Base-by-base conservation (phyloP, 1,284 basidiomycete species). In the Megacollybia platyphylla region DNA sequence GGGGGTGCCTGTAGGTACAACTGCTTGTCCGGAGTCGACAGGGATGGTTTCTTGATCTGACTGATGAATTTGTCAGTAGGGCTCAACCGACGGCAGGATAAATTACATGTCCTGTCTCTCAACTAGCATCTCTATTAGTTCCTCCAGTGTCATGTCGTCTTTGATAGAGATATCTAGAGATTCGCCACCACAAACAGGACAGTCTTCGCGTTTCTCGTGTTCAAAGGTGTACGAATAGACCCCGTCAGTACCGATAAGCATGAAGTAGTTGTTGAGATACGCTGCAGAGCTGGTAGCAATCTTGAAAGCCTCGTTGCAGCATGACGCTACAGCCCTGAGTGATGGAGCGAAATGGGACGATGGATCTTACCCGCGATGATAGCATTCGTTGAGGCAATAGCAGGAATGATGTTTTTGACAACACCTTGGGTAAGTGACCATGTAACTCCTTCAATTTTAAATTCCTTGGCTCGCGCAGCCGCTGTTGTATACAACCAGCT, bases 261-360 rank as follows among this genome's bases (percentile, higher is more conserved):
- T 92, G 73, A 98, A 97, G 63, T 98, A 99, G 62, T 98, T 98
- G 65, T 97, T 88, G 35, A 99, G 71, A 58, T 81, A 96, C 1
- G 92, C 88, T 0, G 93, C 94, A 20, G 87, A 86, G 47, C 81
- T 88, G 0, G 96, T 98, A 13, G 91, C 94, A 46, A 99, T 88
- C 65, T 99, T 99, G 74, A 98, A 92, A 7, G 96, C 96, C 64
- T 99, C 96, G 52, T 97, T 97, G 56, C 94, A 98, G 63, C 96
- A 98, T 2, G 93, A 88, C 10, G 94, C 93, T 92, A 36, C 41
- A 41, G 20, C 35, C 39, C 30, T 42, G 31, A 32, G 32, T 32
- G 8, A 15, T 9, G n/a, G 2, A 36, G 29, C 5, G 3, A 17
- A 18, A 27, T 24, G 17, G 7, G 13, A 18, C 9, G n/a, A n/a